phyloP scores from a whole-genome alignment of 2,329 filamentous ascomycete species.

The Trichoderma lentiforme region DNA sequence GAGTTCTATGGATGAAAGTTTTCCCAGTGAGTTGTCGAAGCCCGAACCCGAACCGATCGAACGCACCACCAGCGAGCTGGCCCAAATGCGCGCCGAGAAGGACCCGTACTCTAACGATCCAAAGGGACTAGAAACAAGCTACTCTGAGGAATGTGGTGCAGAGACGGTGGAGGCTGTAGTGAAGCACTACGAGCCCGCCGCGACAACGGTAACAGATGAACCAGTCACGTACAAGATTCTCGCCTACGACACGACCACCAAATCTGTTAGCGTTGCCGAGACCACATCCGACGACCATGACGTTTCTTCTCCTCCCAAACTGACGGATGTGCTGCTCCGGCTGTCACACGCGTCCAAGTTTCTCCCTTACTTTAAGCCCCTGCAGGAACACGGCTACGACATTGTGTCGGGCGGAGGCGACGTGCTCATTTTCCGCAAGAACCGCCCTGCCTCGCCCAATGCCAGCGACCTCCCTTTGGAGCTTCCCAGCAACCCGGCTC shows the following conservation, averaged over 20 bases:
- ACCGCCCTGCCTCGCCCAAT: slow-evolving; percentile 31
- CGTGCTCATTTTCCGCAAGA: slow-evolving; percentile 64
- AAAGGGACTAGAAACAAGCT: slow-evolving; percentile 48
- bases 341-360: slow-evolving; percentile 64
- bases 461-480: neutral
- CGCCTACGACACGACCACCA: slow-evolving; percentile 59
- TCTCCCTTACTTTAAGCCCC: slow-evolving; percentile 57
- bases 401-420: slow-evolving; percentile 62
- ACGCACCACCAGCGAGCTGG: slow-evolving; percentile 7
- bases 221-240: slow-evolving; percentile 57
- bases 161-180: slow-evolving; percentile 35
- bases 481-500: neutral
- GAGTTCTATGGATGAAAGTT: slow-evolving; percentile 43
- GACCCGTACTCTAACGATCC: slow-evolving; percentile 45
- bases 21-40: slow-evolving; percentile 29
- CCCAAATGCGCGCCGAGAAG: slow-evolving; percentile 23
- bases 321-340: slow-evolving; percentile 57
- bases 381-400: slow-evolving; percentile 62
- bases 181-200: slow-evolving; percentile 29
- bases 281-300: slow-evolving; percentile 55
- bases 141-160: slow-evolving; percentile 40
- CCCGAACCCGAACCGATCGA: slow-evolving; percentile 33
- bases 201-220: slow-evolving; percentile 3
- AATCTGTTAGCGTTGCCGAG: slow-evolving; percentile 56
- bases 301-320: slow-evolving; percentile 48